Conservation (phyloP, 306 rosid species). For the Quercus bicolor region DNA sequence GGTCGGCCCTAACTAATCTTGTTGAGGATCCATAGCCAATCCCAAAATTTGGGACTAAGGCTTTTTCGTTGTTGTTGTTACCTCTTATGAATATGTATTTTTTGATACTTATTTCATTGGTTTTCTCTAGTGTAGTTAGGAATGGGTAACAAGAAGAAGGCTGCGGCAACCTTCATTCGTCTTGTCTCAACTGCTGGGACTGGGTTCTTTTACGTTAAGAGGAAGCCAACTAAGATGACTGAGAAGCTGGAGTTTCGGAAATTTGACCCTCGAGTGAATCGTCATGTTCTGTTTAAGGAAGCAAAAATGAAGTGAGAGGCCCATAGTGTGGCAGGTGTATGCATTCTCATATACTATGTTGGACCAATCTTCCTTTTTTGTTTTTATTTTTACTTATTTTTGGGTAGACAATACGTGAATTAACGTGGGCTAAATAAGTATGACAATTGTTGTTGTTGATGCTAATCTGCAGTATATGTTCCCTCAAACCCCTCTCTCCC, state of each 20-base stretch:
- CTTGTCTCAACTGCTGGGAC: constrained; percentile 93
- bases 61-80: too few relatives aligned
- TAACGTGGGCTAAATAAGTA: not conserved
- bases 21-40: too few relatives aligned
- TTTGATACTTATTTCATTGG: not conserved
- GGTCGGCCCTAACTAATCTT: too few relatives aligned
- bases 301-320: constrained; percentile 83
- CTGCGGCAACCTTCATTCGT: constrained; percentile 75
- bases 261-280: constrained; percentile 81
- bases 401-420: not conserved
- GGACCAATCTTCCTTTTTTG: not conserved
- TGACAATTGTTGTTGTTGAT: not conserved
- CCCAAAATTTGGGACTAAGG: too few relatives aligned
- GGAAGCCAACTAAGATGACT: constrained; percentile 69
- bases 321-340: not conserved
- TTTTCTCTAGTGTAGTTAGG: constrained; percentile 22
- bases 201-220: constrained; percentile 93
- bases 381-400: too few relatives aligned
- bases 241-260: constrained; percentile 93
- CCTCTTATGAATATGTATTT: not conserved
- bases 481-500: not conserved
- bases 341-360: not conserved
- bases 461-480: not conserved
- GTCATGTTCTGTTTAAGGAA: constrained; percentile 87
- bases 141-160: constrained; percentile 90